phyloP scores from a whole-genome alignment of 2,329 filamentous ascomycete species.

The Penicillium oxalicum region DNA sequence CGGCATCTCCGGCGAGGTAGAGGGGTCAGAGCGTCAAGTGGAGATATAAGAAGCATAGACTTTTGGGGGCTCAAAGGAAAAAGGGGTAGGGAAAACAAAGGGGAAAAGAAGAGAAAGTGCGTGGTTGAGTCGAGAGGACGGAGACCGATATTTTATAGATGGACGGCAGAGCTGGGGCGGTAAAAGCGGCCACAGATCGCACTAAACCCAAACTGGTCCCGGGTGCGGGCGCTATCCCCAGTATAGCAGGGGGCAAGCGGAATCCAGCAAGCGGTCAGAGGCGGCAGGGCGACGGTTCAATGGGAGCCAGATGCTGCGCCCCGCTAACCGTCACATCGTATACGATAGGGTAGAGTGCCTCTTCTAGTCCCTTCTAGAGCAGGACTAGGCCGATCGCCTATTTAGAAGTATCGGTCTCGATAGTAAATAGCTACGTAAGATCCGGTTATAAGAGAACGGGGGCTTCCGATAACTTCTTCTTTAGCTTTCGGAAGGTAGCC shows the following conservation, averaged over 20 bases:
- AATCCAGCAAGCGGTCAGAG: constrained; percentile 7
- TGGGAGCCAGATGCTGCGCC: constrained; percentile 12
- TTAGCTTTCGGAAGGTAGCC: too few species aligned
- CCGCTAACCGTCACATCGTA: constrained; percentile 11
- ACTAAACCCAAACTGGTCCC: not conserved
- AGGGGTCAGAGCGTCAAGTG: not conserved
- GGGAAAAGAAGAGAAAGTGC: constrained; percentile 3
- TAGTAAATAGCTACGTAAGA: too few species aligned
- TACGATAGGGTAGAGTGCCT: too few species aligned
- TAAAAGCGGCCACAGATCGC: constrained; percentile 4
- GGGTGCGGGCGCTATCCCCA: not conserved
- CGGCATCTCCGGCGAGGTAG: constrained; percentile 3
- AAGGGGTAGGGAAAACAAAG: not conserved
- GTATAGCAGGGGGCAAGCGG: not conserved
- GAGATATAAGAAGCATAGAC: not conserved
- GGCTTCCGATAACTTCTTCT: too few species aligned
- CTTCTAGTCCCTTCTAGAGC: too few species aligned
- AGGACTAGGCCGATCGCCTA: too few species aligned
- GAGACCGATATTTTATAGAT: constrained; percentile 4
- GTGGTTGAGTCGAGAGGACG: not conserved
- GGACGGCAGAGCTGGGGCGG: constrained; percentile 1
- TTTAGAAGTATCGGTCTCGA: too few species aligned
- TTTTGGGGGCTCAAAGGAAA: constrained; percentile 1
- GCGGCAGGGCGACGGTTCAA: constrained; percentile 12
- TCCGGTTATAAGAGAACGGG: too few species aligned